Base-by-base conservation (phyloP, 2,329 filamentous ascomycete species). In the Alternaria hordeiaustralica region DNA sequence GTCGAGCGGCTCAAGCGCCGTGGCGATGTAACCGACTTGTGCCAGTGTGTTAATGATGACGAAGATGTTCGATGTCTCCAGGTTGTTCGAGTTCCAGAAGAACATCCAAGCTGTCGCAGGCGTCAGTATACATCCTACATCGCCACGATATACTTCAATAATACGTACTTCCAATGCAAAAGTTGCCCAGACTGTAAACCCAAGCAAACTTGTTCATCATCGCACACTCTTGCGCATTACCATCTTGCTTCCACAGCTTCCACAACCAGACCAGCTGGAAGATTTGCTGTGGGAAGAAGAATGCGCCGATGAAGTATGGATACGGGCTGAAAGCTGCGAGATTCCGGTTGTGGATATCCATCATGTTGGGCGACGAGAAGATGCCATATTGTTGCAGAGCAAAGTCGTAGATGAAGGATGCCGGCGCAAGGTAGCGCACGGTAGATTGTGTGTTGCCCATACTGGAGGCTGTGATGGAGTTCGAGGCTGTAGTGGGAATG, bases 221-320 rank as follows among this genome's bases (percentile, higher is more conserved):
- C 5, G 81, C 77, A 1, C 84, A 67, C 33, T 87, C 84, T 49
- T 80, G 79, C 44, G 79, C 75, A 36, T 77, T 82, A 1, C 81
- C 75, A 53, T 84, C 80, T 9, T 85, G 77, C 55, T 82, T 84
- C 79, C 83, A 87, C 3, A 89, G 78, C 64, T 84, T 82, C 77
- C 86, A 89, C 6, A 89, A 76, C 87, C 86, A 89, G 3, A 79
- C 82, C 3, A 88, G 71, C 74, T 89, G 86, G 72, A 88, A 84
- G 5, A 88, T 71, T 72, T 89, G 87, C 72, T 89, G 87, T 0
- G 86, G 86, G 73, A 87, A 87, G 81, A 89, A 89, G 80, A 89
- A 89, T 15, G 79, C 85, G 0, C 80, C 87, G 64, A 89, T 88
- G 76, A 88, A 87, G 70, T 82, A 86, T 1, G 87, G 86, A 61